Base-by-base conservation (phyloP, 306 rosid genomes). In the Hippophae tibetana region DNA sequence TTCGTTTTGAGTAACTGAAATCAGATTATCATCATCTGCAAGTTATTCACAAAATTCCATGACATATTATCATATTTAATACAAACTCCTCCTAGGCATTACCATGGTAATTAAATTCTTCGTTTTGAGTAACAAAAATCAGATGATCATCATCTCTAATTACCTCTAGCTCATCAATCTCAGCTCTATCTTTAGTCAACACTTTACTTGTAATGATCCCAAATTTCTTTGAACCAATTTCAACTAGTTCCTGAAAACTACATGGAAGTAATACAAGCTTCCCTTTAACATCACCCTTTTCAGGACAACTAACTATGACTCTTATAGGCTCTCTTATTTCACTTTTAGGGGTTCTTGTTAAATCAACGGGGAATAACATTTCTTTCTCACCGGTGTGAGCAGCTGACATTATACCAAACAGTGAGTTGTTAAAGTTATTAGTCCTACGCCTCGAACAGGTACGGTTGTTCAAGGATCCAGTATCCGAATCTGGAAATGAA, bases 141-240 rank as follows among this genome's bases (percentile, higher is more conserved):
- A 92, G 85, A 74, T 82, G 82, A 63, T 92, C 99, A 47, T 86
- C 90, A 31, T 92, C 97, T 66, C 96, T 92, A 70, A 92, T 84
- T 25, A 92, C 97, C 12, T 88, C 90, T 61, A 83, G 54, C 27
- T 73, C 72, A 27, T 88, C 97, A 60, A 92, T 80, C 68, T 81
- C 88, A 63, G 81, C 90, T 56, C 97, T 97, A 62, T 72, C 85
- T 75, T 62, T 75, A 78, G 54, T 65, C 0, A 88, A 50, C 57
- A 92, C 74, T 69, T 79, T 88, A 14, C 49, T 25, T 6, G 60
- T 67, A 48, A 7, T 11, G 42, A 82, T 7, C 51, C 89, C 84
- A 47, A 80, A 84, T 75, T 82, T 92, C 76, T 82, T 79, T 2
- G 75, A 78, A 59, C 97, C 93, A 14, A 82, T 77, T 74, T 82